Base-by-base conservation (phyloP, 1,284 basidiomycete genomes). In the Leccinum pachyderme region DNA sequence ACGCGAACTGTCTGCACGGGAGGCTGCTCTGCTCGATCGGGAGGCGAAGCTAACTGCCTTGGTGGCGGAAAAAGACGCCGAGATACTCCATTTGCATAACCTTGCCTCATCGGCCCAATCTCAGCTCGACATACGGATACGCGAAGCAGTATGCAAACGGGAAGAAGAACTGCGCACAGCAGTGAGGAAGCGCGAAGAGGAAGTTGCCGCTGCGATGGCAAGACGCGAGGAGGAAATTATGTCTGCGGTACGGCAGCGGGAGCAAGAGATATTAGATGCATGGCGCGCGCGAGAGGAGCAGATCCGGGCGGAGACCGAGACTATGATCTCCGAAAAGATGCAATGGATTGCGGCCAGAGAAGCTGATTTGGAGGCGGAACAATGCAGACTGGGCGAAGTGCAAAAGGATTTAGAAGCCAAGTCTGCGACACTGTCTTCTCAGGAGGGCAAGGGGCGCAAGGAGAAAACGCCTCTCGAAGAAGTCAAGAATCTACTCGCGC, bases 191-290 rank as follows among this genome's bases (percentile, higher is more conserved):
- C 78, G 87, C 15, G 89, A 92, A 64, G 81, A 83, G 51, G 86
- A 90, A 63, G 82, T 92, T 8, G 81, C 83, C 7, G 71, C 73
- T 31, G 81, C 83, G 25, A 86, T 88, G 64, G 69, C 81, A 47
- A 76, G 79, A 61, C 77, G 84, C 9, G 87, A 90, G 61, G 87
- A 86, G 52, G 88, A 90, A 61, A 86, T 91, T 37, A 78, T 86
- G 63, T 76, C 79, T 28, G 84, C 87, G 13, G 86, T 91, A 46
- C 75, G 84, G 52, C 75, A 75, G 51, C 75, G 89, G 12, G 85
- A 92, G 62, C 81, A 82, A 46, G 83, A 87, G 64, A 79, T 92
- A 29, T 82, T 83, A 52, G 82, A 79, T 13, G 85, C 83, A 32
- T 86, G 87, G 83, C 73, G 71, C 27, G 63, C 72, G 43, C 73